Evolutionary conservation across 805 yeast species (phyloP).

Genomic region (Cyberlindnera nakhonratchasimensis): DNA sequence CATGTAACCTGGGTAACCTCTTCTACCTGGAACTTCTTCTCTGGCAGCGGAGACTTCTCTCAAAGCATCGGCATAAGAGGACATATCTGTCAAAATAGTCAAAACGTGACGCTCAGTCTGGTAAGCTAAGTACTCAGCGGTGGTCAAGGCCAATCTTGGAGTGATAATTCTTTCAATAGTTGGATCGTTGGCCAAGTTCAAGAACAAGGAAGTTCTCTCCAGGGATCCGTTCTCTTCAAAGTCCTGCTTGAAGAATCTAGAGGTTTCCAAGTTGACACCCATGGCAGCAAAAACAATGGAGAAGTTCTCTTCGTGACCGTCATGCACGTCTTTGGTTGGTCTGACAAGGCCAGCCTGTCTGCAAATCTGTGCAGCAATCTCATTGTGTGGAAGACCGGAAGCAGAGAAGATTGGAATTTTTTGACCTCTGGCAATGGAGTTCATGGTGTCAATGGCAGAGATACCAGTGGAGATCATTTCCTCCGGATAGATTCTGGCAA

Average conservation of each 20-base stretch:
- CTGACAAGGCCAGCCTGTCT: slow-evolving; percentile 99
- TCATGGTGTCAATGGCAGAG: slow-evolving; percentile 98
- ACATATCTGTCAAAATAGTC: slow-evolving; percentile 98
- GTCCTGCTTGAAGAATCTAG: slow-evolving; percentile 98
- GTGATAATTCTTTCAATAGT: slow-evolving; percentile 99
- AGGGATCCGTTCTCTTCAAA: slow-evolving; percentile 98
- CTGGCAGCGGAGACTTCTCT: slow-evolving; percentile 99
- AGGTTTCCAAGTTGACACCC: slow-evolving; percentile 99
- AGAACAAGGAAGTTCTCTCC: slow-evolving; percentile 95
- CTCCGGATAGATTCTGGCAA: slow-evolving; percentile 97
- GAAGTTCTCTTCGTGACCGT: slow-evolving; percentile 99
- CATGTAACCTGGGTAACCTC: slow-evolving; percentile 99
- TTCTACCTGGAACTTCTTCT: slow-evolving; percentile 99
- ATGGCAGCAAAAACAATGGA: slow-evolving; percentile 99
- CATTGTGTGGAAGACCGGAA: slow-evolving; percentile 98
- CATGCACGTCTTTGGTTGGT: slow-evolving; percentile 99
- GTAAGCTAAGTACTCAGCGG: slow-evolving; percentile 97
- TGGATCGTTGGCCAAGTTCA: slow-evolving; percentile 98
- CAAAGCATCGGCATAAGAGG: slow-evolving; percentile 99
- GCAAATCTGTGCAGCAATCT: slow-evolving; percentile 99
- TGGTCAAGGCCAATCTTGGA: slow-evolving; percentile 97
- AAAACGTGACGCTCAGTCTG: slow-evolving; percentile 99
- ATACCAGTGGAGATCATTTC: slow-evolving; percentile 99
- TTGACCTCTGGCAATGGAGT: slow-evolving; percentile 99
- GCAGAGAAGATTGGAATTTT: slow-evolving; percentile 99